Conservation (phyloP, 495 filamentous ascomycete genomes). For the Aspergillus egyptiacus region DNA sequence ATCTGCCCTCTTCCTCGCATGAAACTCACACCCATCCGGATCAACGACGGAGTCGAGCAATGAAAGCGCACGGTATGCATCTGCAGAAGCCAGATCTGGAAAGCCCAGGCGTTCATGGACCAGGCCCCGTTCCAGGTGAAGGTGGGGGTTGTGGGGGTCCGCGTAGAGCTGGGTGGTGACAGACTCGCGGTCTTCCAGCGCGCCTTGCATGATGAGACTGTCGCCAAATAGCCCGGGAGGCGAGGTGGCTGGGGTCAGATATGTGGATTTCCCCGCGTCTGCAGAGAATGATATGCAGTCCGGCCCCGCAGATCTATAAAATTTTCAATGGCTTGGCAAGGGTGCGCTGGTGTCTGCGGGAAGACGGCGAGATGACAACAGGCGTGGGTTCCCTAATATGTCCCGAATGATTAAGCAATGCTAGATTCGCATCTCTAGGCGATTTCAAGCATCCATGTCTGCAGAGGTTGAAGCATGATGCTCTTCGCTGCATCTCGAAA, state of each 20-base stretch:
- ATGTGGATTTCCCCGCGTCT: no score
- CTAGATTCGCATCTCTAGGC: no score
- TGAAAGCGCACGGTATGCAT: slow-evolving; percentile 84
- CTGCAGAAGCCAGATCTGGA: slow-evolving; percentile 82
- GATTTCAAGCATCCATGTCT: no score
- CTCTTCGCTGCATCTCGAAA: background rate
- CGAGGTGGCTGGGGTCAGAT: background rate
- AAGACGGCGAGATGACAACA: no score
- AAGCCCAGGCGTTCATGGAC: slow-evolving; percentile 71
- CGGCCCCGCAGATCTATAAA: background rate
- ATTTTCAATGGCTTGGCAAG: background rate
- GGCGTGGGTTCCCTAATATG: no score
- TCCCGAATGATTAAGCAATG: no score
- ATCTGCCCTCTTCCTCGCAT: slow-evolving; percentile 27
- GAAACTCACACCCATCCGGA: slow-evolving; percentile 42
- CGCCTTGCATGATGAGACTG: slow-evolving; percentile 2
- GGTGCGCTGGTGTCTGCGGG: background rate
- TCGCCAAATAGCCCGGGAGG: background rate
- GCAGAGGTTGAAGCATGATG: no score
- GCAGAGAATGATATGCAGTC: background rate
- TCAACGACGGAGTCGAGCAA: slow-evolving; percentile 75
- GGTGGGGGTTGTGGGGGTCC: slow-evolving; percentile 70
- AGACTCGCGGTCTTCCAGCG: slow-evolving; percentile 23
- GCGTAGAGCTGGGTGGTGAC: slow-evolving; percentile 31
- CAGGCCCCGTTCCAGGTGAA: slow-evolving; percentile 66